Evolutionary conservation across 257 asterid species (phyloP).

Genomic region (Plantago major): DNA sequence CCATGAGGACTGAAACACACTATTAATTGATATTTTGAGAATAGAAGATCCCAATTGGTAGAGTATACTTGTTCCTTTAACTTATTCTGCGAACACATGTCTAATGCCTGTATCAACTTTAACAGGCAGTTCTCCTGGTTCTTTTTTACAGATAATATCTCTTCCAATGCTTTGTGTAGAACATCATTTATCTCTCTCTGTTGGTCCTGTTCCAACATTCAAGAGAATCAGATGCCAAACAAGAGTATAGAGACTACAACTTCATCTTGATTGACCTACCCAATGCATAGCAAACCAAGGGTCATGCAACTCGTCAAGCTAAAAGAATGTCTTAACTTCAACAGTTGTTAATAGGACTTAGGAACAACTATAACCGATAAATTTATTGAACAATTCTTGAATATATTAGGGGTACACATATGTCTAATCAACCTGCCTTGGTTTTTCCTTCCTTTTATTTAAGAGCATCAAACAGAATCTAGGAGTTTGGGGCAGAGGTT

Average conservation of each 20-base stretch:
- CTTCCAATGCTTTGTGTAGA: slow-evolving; percentile 71
- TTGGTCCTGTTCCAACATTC: slow-evolving; percentile 41
- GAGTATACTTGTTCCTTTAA: slow-evolving; percentile 32
- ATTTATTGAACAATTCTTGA: slow-evolving; percentile 11
- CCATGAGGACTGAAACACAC: slow-evolving; percentile 77
- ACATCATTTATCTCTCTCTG: slow-evolving; percentile 58
- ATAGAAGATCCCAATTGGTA: slow-evolving; percentile 33
- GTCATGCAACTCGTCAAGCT: background rate
- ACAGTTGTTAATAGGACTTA: background rate
- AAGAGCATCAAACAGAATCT: slow-evolving; percentile 8
- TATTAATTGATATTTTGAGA: slow-evolving; percentile 67
- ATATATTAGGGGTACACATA: background rate
- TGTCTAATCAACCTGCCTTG: background rate
- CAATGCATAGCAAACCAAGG: slow-evolving; percentile 9
- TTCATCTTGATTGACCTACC: slow-evolving; percentile 14
- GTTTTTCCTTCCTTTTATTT: background rate
- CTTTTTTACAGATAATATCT: slow-evolving; percentile 65
- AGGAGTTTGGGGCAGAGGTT: background rate
- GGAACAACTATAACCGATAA: slow-evolving; percentile 11
- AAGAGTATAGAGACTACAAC: background rate
- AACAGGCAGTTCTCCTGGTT: slow-evolving; percentile 74
- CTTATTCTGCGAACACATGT: slow-evolving; percentile 37
- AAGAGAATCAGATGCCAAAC: slow-evolving; percentile 18
- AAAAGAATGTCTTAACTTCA: background rate
- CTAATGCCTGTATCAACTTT: slow-evolving; percentile 58